Evolutionary conservation across 2,329 filamentous ascomycete genomes (phyloP), one percentile per base, ranked within the genome.

Genomic region (Colletotrichum siamense): DNA sequence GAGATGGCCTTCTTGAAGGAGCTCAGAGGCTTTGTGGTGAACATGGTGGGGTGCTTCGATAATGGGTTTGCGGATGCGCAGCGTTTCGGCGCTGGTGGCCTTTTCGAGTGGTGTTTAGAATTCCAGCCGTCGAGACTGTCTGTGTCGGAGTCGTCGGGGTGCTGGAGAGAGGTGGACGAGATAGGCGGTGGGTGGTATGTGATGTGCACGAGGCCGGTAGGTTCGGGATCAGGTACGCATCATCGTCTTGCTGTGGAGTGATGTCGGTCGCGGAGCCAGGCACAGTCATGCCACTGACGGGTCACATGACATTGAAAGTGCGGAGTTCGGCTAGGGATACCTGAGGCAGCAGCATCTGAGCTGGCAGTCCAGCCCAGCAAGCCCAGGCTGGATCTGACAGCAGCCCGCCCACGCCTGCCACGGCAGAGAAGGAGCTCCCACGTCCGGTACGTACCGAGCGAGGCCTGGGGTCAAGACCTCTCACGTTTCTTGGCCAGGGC

Each of bases 1-100:
- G 86, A 84, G 70, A 89, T 83, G 70, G 88, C 81, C 72, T 82
- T 81, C 81, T 85, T 87, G 78, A 87, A 79, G 44, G 84, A 85
- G 77, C 80, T 80, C 64, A 87, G 82, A 15, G 84, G 76, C 69
- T 82, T 83, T 6, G 86, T 86, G 55, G 80, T 80, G 39, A 83
- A 79, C 84, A 86, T 86, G 16, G 65, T 81, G 34, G 65, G 69
- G 15, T 39, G 15, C 32, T 65, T 64, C 34, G 57, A 28, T 59
- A 22, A 5, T 44, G 32, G 36, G 10, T 26, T 16, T 16, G 13
- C n/a, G 34, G 6, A 12, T 57, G n/a, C 22, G n/a, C 22, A 22
- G 36, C 18, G 22, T 36, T 61, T 39, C 52, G 62, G 69, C 73
- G 26, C 52, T 32, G 39, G 30, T 15, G 64, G 62, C 30, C 30